Percentiles rank a stretch among this genome's conserved stretches.
Evolutionary conservation across 345 rosid species (phyloP).

Genomic region (Noccaea bulbosa): DNA sequence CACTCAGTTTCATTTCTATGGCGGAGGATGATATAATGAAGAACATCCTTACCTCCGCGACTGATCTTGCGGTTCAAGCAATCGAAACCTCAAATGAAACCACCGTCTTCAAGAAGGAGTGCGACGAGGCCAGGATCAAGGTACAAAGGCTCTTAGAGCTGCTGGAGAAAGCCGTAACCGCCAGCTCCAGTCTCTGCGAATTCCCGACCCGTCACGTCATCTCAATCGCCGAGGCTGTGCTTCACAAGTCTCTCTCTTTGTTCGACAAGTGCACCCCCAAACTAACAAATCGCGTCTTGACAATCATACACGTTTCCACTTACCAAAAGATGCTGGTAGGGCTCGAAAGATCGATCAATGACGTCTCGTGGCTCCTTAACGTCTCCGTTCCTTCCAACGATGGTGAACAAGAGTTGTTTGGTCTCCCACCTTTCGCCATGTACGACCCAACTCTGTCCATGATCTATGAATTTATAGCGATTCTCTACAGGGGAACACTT

Average conservation of each 20-base stretch:
- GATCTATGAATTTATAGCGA: conserved; percentile 80
- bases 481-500: conserved; percentile 58
- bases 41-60: conserved; percentile 64
- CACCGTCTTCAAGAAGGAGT: conserved; percentile 59
- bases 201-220: conserved; percentile 83
- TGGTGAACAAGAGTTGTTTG: conserved; percentile 59
- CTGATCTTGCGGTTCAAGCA: conserved; percentile 72
- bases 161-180: conserved; percentile 69
- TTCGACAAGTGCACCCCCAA: conserved; percentile 65
- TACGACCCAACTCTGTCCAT: conserved; percentile 74
- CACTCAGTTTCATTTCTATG: conserved; percentile 44
- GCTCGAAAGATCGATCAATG: conserved; percentile 72
- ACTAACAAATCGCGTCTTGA: conserved; percentile 61
- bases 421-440: conserved; percentile 79
- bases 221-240: conserved; percentile 68
- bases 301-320: conserved; percentile 58
- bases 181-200: conserved; percentile 73
- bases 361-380: conserved; percentile 81
- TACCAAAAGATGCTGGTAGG: conserved; percentile 63
- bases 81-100: conserved; percentile 63
- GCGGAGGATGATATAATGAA: conserved; percentile 81
- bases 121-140: conserved; percentile 64
- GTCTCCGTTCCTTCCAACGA: conserved; percentile 67
- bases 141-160: conserved; percentile 67
- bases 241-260: conserved; percentile 63